Evolutionary conservation across 805 yeast genomes (phyloP), one percentile per base, ranked within the genome.

Genomic region (Starmerella etchellsii): DNA sequence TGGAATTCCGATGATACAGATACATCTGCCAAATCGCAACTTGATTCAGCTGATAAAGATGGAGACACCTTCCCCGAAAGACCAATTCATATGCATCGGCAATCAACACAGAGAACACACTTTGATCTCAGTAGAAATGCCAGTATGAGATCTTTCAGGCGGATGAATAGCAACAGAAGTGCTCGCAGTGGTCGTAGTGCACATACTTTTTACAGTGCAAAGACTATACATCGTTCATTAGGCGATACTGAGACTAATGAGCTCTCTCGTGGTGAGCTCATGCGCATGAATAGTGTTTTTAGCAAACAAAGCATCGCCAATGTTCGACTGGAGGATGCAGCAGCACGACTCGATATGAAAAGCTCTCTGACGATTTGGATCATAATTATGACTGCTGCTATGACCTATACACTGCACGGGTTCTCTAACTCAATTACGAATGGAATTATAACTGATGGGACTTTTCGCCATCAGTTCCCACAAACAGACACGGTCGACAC

Each of bases 391-490:
- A 42, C 51, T 6, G 52, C 55, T 4, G 50, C 53, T 3, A 21
- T 42, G 33, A 49, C 46, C 13, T 53, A 52, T 37, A 42, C 49
- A 5, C 32, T 49, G 29, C 57, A 53, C 24, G 87, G 88, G 36
- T 78, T 76, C 50, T 80, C 77, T 53, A 85, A 79, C 59, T 83
- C 84, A 51, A 68, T 78, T 36, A 74, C 78, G 76, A 70, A 59
- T 35, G 55, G 56, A 4, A 39, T 56, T 8, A 41, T 56, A 8
- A 48, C 56, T 1, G 37, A 50, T 33, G 32, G 43, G 11, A 38
- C 51, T 1, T 56, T 55, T 26, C 23, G 42, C 14, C 14, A 34
- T 3, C 46, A 41, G n/a, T 56, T 56, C 41, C 59, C 60, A 3
- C 32, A 38, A 20, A 43, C 47, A n/a, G 52, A 56, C 27, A 49